These are phyloP conservation scores for Schwanniomyces vanrijiae DNA, from an alignment of 805 yeast species.

Conservation along the genomic window DNA sequence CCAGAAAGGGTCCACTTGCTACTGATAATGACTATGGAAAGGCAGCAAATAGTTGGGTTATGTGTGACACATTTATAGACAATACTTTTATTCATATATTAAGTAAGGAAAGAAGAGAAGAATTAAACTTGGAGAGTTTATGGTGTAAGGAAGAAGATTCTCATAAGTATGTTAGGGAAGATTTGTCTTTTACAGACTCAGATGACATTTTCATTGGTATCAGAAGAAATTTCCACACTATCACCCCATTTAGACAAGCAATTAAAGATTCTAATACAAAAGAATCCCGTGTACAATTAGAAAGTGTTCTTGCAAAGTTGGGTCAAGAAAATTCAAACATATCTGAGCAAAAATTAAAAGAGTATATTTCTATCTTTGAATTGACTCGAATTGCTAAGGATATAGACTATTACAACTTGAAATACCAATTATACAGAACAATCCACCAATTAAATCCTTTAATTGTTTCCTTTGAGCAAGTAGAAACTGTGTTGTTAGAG, in stretches of 20 bases:
- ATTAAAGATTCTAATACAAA: background rate
- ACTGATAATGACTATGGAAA: conserved; percentile 58
- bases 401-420: conserved; percentile 11
- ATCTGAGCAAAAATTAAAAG: background rate
- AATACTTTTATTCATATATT: conserved; percentile 70
- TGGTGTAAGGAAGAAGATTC: conserved; percentile 53
- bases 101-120: conserved; percentile 66
- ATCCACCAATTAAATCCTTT: conserved; percentile 27
- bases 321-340: background rate
- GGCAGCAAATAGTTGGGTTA: conserved; percentile 75
- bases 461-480: conserved; percentile 22
- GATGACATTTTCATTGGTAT: conserved; percentile 48
- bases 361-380: background rate
- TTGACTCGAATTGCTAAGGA: conserved; percentile 13
- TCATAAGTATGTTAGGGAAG: conserved; percentile 18
- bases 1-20: conserved; percentile 52
- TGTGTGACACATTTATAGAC: conserved; percentile 66
- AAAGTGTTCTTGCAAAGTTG: background rate
- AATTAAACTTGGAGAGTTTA: conserved; percentile 68
- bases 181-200: conserved; percentile 11
- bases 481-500: conserved; percentile 22
- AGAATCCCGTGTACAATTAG: background rate
- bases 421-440: conserved; percentile 21
- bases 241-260: conserved; percentile 9
- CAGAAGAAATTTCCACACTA: conserved; percentile 43